Evolutionary conservation across 2,329 filamentous ascomycete genomes (phyloP).

Genomic region (Arthrobotrys conoides): DNA sequence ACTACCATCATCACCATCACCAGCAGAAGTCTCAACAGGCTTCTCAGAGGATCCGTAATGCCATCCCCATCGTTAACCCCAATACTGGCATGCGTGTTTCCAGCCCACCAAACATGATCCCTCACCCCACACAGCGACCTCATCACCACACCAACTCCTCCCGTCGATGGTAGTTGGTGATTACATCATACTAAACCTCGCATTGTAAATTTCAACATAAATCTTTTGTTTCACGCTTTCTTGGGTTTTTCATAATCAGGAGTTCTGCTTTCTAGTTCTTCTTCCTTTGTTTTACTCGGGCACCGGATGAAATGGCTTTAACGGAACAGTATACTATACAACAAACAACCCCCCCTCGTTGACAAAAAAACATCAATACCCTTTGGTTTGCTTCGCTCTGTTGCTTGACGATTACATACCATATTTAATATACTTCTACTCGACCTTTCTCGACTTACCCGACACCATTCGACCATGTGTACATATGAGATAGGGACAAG

Average conservation of each 20-base stretch:
- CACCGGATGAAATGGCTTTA: constrained; percentile 61
- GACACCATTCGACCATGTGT: constrained; percentile 62
- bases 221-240: constrained; percentile 54
- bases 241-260: constrained; percentile 61
- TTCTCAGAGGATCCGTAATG: constrained; percentile 89
- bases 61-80: constrained; percentile 98
- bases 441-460: constrained; percentile 60
- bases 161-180: constrained; percentile 66
- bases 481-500: constrained; percentile 63
- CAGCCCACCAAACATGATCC: constrained; percentile 76
- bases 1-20: constrained; percentile 76
- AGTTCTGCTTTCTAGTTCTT: constrained; percentile 51
- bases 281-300: constrained; percentile 50
- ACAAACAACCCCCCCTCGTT: constrained; percentile 40
- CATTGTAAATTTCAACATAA: constrained; percentile 61
- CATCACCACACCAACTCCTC: constrained; percentile 61
- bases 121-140: constrained; percentile 67
- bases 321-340: constrained; percentile 57
- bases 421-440: constrained; percentile 57
- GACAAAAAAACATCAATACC: constrained; percentile 28
- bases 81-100: constrained; percentile 88
- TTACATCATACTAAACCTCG: constrained; percentile 51
- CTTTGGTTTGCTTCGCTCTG: constrained; percentile 40
- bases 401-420: constrained; percentile 59
- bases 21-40: constrained; percentile 90